phyloP scores from a whole-genome alignment of 1,139 yeast genomes.

The Lodderomyces metapsilosis region DNA sequence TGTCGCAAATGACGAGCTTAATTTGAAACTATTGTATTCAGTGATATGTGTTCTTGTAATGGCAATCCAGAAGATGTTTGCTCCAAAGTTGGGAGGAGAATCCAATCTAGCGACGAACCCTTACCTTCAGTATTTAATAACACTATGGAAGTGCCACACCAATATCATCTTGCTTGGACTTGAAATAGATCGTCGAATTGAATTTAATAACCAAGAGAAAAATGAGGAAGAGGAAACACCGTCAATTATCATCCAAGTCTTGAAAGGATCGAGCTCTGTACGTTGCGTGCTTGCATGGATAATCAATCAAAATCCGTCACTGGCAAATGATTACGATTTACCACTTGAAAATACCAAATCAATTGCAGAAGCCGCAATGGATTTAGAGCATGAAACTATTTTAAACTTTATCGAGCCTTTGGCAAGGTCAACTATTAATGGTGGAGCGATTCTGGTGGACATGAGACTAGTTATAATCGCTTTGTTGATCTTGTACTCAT shows the following conservation, averaged over 20 bases:
- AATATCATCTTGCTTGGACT: conserved; percentile 55
- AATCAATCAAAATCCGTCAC: conserved; percentile 46
- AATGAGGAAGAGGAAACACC: conserved; percentile 42
- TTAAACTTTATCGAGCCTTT: conserved; percentile 60
- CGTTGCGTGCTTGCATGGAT: conserved; percentile 61
- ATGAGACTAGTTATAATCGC: conserved; percentile 40
- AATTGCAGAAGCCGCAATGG: conserved; percentile 19
- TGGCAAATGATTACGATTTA: conserved; percentile 21
- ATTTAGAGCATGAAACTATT: conserved; percentile 53
- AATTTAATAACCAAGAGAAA: conserved; percentile 39
- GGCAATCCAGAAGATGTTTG: conserved; percentile 52
- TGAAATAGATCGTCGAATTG: conserved; percentile 62
- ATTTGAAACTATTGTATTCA: conserved; percentile 50
- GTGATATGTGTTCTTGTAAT: conserved; percentile 50
- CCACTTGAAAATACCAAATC: conserved; percentile 9
- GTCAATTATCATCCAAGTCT: conserved; percentile 45
- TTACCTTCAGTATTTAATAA: conserved; percentile 52
- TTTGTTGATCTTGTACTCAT: conserved; percentile 26
- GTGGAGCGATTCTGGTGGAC: conserved; percentile 56
- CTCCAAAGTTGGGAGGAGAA: conserved; percentile 23
- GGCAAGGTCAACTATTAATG: conserved; percentile 55
- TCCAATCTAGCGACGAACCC: conserved; percentile 55
- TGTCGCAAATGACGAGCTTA: conserved; percentile 25
- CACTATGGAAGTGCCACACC: conserved; percentile 65
- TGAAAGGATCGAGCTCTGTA: conserved; percentile 64